A percentile compares a stretch with the other conserved stretches of the same genome.
Evolutionary conservation across 148 eudicot genomes (phyloP).

Genomic region (Dianthus caryophyllus): DNA sequence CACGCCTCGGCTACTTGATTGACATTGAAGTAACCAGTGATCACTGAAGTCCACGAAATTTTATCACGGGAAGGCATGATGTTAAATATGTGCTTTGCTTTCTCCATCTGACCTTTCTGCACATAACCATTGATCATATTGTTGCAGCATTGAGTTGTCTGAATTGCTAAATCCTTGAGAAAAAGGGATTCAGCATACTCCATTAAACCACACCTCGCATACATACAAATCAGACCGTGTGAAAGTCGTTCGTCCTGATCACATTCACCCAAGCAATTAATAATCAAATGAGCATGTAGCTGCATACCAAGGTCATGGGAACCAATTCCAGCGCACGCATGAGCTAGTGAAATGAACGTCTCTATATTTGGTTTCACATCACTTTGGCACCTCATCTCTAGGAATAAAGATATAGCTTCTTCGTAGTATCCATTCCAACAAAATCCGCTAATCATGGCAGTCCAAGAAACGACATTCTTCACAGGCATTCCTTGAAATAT

Average conservation of each 20-base stretch:
- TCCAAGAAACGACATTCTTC: conserved; percentile 46
- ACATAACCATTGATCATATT: conserved; percentile 37
- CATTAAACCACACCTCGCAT: conserved; percentile 33
- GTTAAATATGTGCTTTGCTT: conserved; percentile 31
- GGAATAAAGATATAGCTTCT: conserved; percentile 33
- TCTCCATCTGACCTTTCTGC: conserved; percentile 27
- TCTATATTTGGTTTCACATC: conserved; percentile 31
- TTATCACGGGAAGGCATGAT: conserved; percentile 30
- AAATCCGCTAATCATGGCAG: conserved; percentile 44
- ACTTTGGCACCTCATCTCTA: conserved; percentile 28
- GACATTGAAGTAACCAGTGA: conserved; percentile 32
- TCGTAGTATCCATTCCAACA: conserved; percentile 38
- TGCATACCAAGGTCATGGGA: conserved; percentile 32
- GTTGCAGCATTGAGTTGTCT: conserved; percentile 33
- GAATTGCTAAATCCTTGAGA: conserved; percentile 13
- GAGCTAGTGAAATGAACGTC: conserved; percentile 35
- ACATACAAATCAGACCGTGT: conserved; percentile 36
- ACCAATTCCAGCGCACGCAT: conserved; percentile 39
- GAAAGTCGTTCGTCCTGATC: conserved; percentile 22
- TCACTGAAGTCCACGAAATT: conserved; percentile 39
- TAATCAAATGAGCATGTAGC: conserved; percentile 33
- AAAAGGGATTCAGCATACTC: conserved; percentile 34
- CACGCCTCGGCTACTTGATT: conserved; percentile 30
- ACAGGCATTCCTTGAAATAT: conserved; percentile 32
- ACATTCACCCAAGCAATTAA: conserved; percentile 18